phyloP scores from a whole-genome alignment of 768 basidiomycete genomes.

The Exidia glandulosa region DNA sequence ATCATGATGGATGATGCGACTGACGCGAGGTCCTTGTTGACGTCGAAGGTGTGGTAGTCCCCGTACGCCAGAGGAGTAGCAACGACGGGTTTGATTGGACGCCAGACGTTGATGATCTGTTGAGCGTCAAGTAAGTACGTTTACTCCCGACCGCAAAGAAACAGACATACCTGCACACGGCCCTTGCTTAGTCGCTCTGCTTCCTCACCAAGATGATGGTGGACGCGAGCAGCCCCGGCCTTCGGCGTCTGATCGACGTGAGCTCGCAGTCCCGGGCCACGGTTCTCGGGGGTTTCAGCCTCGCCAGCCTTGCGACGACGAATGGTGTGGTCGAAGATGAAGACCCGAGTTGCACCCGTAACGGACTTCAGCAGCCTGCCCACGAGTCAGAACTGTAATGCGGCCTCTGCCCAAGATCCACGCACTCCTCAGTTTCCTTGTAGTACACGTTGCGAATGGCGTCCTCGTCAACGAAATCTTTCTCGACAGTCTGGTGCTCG shows the following conservation, averaged over 20 bases:
- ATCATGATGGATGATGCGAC: too few relatives aligned
- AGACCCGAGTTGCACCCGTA: constrained; percentile 48
- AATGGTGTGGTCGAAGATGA: constrained; percentile 54
- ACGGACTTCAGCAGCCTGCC: constrained; percentile 38
- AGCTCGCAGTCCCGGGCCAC: constrained; percentile 23
- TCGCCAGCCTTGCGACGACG: constrained; percentile 6
- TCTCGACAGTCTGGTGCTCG: constrained; percentile 22
- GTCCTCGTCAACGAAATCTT: constrained; percentile 36
- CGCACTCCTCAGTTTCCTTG: constrained; percentile 40
- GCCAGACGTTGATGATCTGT: constrained; percentile 36
- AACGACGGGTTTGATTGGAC: constrained; percentile 31
- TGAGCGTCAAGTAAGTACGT: neutral
- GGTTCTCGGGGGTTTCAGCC: constrained; percentile 4
- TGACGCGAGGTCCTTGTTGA: constrained; percentile 26
- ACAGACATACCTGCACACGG: neutral
- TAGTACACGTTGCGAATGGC: constrained; percentile 47
- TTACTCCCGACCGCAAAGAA: neutral
- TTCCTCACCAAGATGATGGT: constrained; percentile 27
- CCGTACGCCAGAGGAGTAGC: constrained; percentile 31
- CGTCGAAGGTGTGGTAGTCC: constrained; percentile 29
- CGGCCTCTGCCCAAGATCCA: neutral
- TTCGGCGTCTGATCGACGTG: constrained; percentile 36
- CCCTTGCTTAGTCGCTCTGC: constrained; percentile 30
- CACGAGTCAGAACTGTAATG: neutral
- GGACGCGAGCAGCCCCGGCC: constrained; percentile 26